These are phyloP conservation scores for Cyberlindnera meyerae DNA, from an alignment of 805 yeast species.

Conservation along the genomic window DNA sequence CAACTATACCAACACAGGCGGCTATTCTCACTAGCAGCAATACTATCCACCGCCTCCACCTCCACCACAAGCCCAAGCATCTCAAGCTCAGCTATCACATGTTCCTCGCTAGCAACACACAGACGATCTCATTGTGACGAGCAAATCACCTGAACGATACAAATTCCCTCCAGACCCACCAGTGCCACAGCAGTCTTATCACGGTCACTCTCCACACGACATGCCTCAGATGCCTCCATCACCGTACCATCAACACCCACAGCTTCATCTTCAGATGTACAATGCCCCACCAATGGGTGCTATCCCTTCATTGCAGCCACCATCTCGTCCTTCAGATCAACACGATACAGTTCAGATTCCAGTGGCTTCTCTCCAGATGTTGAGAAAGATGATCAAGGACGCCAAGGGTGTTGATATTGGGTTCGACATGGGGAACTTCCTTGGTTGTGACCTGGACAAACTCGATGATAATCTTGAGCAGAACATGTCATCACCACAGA, in stretches of 20 bases:
- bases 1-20: neutral
- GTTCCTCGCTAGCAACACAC: constrained; percentile 2
- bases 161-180: constrained; percentile 45
- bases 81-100: neutral
- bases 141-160: constrained; percentile 42
- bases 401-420: constrained; percentile 22
- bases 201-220: neutral
- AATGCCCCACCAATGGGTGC: neutral
- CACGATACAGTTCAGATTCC: constrained; percentile 24
- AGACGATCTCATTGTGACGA: constrained; percentile 46
- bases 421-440: constrained; percentile 18
- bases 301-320: neutral
- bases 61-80: constrained; percentile 6
- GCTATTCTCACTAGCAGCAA: constrained; percentile 3
- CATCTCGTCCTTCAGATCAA: constrained; percentile 1
- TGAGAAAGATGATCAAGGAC: constrained; percentile 20
- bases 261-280: neutral
- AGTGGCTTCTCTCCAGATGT: constrained; percentile 24
- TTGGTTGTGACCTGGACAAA: constrained; percentile 16
- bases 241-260: constrained; percentile 14
- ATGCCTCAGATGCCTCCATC: neutral
- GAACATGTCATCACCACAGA: constrained; percentile 13
- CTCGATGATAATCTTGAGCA: constrained; percentile 4
- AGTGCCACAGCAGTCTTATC: constrained; percentile 4
- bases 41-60: constrained; percentile 6